Percentiles rank a stretch among this genome's conserved stretches.
phyloP scores from a whole-genome alignment of 2,329 filamentous ascomycete species.

The Penicillium sp. region DNA sequence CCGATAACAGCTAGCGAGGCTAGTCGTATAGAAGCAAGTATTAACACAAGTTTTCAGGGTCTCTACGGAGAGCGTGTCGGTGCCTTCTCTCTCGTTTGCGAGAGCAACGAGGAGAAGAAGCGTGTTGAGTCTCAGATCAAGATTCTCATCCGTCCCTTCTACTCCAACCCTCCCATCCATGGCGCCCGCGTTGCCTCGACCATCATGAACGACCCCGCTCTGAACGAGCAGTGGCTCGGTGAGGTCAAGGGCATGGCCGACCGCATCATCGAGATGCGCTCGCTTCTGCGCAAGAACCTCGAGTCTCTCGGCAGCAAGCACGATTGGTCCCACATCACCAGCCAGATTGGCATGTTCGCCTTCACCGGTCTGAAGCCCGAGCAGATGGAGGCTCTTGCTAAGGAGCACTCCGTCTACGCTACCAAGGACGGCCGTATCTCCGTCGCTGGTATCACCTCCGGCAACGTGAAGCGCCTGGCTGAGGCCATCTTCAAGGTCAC shows the following conservation, averaged over 20 bases:
- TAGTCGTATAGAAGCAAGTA: not conserved
- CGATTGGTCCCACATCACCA: conserved; percentile 98
- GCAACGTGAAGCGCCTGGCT: conserved; percentile 51
- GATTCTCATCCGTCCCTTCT: conserved; percentile 92
- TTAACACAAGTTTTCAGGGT: conserved; percentile 54
- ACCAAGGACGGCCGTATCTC: conserved; percentile 68
- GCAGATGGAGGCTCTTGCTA: conserved; percentile 87
- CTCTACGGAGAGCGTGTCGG: conserved; percentile 98
- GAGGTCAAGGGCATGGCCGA: conserved; percentile 99
- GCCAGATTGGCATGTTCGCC: conserved; percentile 99
- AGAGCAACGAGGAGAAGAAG: conserved; percentile 85
- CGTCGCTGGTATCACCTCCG: conserved; percentile 49
- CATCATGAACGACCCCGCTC: conserved; percentile 79
- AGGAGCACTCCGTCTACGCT: conserved; percentile 96
- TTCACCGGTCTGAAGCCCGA: conserved; percentile 90
- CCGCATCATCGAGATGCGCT: conserved; percentile 98
- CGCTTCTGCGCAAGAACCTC: conserved; percentile 89
- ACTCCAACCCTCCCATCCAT: conserved; percentile 97
- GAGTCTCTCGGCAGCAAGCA: conserved; percentile 93
- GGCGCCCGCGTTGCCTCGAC: conserved; percentile 89
- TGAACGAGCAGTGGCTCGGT: conserved; percentile 91
- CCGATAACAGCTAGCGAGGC: not conserved
- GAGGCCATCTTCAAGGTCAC: conserved; percentile 53
- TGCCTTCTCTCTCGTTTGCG: conserved; percentile 89
- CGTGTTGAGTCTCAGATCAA: conserved; percentile 97